Conservation (phyloP, 2,329 filamentous ascomycete genomes). For the Neoascochyta sp. region DNA sequence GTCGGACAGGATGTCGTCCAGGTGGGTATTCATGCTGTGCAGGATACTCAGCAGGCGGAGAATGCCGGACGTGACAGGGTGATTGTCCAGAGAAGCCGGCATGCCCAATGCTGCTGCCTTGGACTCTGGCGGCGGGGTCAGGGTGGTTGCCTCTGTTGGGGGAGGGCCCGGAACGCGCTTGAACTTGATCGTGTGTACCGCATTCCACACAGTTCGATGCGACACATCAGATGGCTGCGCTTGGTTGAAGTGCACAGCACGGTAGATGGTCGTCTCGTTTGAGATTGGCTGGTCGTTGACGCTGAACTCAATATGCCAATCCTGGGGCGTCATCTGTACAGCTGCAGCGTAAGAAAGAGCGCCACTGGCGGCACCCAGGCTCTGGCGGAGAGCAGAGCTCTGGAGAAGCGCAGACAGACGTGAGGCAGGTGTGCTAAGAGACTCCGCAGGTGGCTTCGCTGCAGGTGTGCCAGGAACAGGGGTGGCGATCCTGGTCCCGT, state of each 20-base stretch:
- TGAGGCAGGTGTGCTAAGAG: slow-evolving; percentile 27
- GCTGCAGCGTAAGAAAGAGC: slow-evolving; percentile 81
- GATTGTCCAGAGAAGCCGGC: slow-evolving; percentile 75
- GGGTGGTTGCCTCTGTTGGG: slow-evolving; percentile 65
- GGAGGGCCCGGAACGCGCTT: slow-evolving; percentile 79
- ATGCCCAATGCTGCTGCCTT: slow-evolving; percentile 58
- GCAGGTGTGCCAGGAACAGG: slow-evolving; percentile 59
- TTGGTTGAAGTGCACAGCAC: slow-evolving; percentile 76
- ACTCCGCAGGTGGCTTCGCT: slow-evolving; percentile 28
- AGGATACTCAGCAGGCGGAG: slow-evolving; percentile 83
- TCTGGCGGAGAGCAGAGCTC: slow-evolving; percentile 31
- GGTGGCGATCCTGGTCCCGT: slow-evolving; percentile 81
- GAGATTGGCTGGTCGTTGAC: slow-evolving; percentile 78
- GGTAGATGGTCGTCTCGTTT: slow-evolving; percentile 93
- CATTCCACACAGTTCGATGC: slow-evolving; percentile 80
- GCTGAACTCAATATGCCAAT: slow-evolving; percentile 97
- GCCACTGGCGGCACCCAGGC: slow-evolving; percentile 41
- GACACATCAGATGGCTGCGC: slow-evolving; percentile 61
- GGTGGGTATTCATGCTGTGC: slow-evolving; percentile 86
- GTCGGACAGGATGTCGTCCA: slow-evolving; percentile 83
- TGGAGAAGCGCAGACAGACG: slow-evolving; percentile 32
- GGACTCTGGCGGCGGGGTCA: slow-evolving; percentile 52
- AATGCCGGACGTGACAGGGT: slow-evolving; percentile 82
- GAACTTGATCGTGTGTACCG: slow-evolving; percentile 88
- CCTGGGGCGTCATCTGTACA: slow-evolving; percentile 73